These are phyloP conservation scores for Diddensiella transvaalensis DNA, from an alignment of 805 yeast genomes.

Conservation along the genomic window DNA sequence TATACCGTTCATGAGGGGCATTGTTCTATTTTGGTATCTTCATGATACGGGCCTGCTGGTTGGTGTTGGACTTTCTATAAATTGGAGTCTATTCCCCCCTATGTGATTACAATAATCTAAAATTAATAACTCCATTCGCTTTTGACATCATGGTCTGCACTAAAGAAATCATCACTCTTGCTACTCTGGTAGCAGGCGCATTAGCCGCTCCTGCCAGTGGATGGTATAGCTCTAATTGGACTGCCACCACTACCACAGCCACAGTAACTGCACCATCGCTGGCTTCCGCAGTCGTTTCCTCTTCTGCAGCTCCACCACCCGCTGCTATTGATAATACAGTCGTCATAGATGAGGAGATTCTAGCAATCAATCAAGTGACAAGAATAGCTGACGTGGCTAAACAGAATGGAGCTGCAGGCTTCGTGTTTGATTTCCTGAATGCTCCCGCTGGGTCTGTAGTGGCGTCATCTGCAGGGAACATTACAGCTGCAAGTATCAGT, in stretches of 20 bases:
- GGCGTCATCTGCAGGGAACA: conserved; percentile 12
- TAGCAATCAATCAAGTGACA: conserved; percentile 15
- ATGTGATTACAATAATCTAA: no score
- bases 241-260: not conserved
- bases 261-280: not conserved
- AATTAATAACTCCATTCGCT: no score
- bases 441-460: conserved; percentile 16
- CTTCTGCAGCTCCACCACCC: not conserved
- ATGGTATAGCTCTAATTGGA: no score
- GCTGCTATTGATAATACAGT: conserved; percentile 9
- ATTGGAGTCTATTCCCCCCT: no score
- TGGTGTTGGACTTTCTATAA: no score
- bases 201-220: not conserved
- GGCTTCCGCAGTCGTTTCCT: no score
- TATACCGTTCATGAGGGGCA: no score
- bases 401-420: conserved; percentile 15
- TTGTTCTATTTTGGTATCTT: no score
- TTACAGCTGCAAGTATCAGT: conserved; percentile 15
- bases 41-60: no score
- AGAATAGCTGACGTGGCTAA: conserved; percentile 14
- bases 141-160: no score
- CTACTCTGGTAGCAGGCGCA: not conserved
- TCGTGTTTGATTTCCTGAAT: conserved; percentile 21
- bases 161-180: not conserved
- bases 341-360: conserved; percentile 10